Evolutionary conservation across 2,329 filamentous ascomycete species (phyloP).

Genomic region (Fusarium hostae): DNA sequence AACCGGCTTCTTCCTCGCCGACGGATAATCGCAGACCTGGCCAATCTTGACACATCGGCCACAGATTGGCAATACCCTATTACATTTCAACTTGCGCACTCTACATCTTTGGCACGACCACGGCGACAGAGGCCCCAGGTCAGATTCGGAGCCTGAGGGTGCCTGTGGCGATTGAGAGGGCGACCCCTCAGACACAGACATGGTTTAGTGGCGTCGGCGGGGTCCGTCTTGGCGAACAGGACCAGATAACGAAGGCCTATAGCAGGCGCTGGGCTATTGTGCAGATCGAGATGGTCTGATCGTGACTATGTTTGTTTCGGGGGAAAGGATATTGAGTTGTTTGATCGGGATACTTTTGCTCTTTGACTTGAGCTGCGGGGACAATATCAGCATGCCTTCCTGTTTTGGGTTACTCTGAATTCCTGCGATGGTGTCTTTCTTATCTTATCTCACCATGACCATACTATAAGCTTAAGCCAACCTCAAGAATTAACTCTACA

Average conservation of each 20-base stretch:
- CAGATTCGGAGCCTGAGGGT: conserved; percentile 23
- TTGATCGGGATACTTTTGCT: not conserved
- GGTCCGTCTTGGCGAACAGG: not conserved
- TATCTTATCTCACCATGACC: not conserved
- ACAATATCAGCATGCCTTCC: conserved; percentile 7
- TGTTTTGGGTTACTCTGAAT: not conserved
- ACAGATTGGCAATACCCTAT: conserved; percentile 7
- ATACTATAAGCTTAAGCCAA: not conserved
- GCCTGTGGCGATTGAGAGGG: conserved; percentile 15
- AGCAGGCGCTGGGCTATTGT: not conserved
- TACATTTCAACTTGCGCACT: conserved; percentile 26
- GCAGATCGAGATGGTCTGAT: not conserved
- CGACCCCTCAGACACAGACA: conserved; percentile 19
- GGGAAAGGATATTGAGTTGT: not conserved
- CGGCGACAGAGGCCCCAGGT: conserved; percentile 3
- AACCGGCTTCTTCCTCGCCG: conserved; percentile 14
- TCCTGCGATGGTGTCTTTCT: not conserved
- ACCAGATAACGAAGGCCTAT: not conserved
- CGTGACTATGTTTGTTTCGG: not conserved
- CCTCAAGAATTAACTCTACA: not conserved
- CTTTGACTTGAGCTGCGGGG: not conserved
- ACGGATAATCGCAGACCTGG: conserved; percentile 21
- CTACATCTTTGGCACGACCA: conserved; percentile 27
- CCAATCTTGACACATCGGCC: conserved; percentile 23
- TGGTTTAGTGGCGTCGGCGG: not conserved